These are phyloP conservation scores for Dactylonectria macrodidyma DNA, from an alignment of 2,329 filamentous ascomycete genomes.

Conservation along the genomic window DNA sequence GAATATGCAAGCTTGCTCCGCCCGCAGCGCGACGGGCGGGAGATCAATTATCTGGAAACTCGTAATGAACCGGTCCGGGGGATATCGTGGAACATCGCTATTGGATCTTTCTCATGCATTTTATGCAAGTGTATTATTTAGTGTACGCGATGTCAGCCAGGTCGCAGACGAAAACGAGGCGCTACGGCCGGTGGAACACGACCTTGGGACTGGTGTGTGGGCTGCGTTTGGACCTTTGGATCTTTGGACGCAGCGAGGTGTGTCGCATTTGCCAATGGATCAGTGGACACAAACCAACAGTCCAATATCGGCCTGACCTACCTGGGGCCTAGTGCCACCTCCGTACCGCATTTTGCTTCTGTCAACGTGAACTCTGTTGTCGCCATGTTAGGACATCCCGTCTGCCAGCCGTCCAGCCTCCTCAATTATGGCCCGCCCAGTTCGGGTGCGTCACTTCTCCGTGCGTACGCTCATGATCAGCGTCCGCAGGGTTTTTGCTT, in stretches of 20 bases:
- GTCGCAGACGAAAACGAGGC: slow-evolving; percentile 36
- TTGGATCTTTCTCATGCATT: slow-evolving; percentile 42
- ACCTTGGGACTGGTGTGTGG: slow-evolving; percentile 30
- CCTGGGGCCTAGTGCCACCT: slow-evolving; percentile 32
- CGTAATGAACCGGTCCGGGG: slow-evolving; percentile 42
- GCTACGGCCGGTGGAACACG: slow-evolving; percentile 25
- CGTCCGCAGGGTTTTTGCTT: slow-evolving; percentile 34
- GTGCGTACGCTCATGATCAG: slow-evolving; percentile 25
- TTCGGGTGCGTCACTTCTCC: slow-evolving; percentile 15
- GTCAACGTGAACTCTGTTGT: slow-evolving; percentile 35
- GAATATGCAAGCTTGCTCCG: slow-evolving; percentile 37
- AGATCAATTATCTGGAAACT: slow-evolving; percentile 43
- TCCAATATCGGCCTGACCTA: slow-evolving; percentile 15
- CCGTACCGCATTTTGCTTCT: slow-evolving; percentile 25
- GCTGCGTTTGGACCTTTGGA: slow-evolving; percentile 37
- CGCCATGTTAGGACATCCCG: slow-evolving; percentile 20
- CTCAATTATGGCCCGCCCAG: slow-evolving; percentile 26
- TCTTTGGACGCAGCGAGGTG: slow-evolving; percentile 21
- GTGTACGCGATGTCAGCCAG: slow-evolving; percentile 40
- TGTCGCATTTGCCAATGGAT: slow-evolving; percentile 27
- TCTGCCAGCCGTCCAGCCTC: slow-evolving; percentile 30
- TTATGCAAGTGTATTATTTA: slow-evolving; percentile 48
- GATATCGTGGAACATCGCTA: slow-evolving; percentile 52
- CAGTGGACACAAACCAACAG: slow-evolving; percentile 14
- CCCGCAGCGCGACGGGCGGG: slow-evolving; percentile 40